These are phyloP conservation scores for Evernia prunastri DNA, from an alignment of 495 filamentous ascomycete genomes.

Conservation along the genomic window DNA sequence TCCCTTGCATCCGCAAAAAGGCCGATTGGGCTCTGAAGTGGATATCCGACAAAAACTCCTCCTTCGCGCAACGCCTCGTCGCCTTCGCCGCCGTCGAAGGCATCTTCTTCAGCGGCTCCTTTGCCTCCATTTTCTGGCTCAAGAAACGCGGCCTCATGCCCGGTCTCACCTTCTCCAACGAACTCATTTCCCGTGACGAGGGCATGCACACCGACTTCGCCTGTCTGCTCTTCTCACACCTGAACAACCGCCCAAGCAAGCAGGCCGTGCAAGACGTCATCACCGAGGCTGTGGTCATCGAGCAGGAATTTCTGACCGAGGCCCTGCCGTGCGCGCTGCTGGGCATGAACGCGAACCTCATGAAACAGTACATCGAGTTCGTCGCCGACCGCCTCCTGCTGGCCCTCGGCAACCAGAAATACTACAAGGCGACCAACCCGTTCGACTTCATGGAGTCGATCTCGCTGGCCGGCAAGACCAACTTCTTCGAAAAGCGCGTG, in stretches of 20 bases:
- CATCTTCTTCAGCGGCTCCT: slow-evolving; percentile 99
- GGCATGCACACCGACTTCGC: slow-evolving; percentile 99
- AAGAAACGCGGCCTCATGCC: slow-evolving; percentile 99
- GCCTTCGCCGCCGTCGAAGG: slow-evolving; percentile 98
- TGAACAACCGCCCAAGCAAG: slow-evolving; percentile 81
- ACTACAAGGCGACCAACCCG: slow-evolving; percentile 87
- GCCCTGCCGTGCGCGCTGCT: slow-evolving; percentile 86
- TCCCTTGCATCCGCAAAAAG: slow-evolving; percentile 95
- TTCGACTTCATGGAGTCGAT: slow-evolving; percentile 99
- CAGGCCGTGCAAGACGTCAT: slow-evolving; percentile 81
- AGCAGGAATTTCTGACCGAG: slow-evolving; percentile 97
- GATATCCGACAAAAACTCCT: slow-evolving; percentile 88
- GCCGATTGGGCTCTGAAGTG: slow-evolving; percentile 94
- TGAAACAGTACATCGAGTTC: slow-evolving; percentile 99
- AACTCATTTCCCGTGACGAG: slow-evolving; percentile 98
- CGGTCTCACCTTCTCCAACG: slow-evolving; percentile 97
- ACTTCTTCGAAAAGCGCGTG: slow-evolving; percentile 99
- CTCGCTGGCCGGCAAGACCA: slow-evolving; percentile 96
- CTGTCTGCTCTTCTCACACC: slow-evolving; percentile 90
- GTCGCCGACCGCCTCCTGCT: slow-evolving; percentile 92
- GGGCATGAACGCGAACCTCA: slow-evolving; percentile 93
- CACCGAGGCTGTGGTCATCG: slow-evolving; percentile 84
- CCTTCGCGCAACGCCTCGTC: slow-evolving; percentile 90
- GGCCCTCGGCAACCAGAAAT: slow-evolving; percentile 86
- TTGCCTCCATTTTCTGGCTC: slow-evolving; percentile 99